Evolutionary conservation across 768 basidiomycete genomes (phyloP), one percentile per base, ranked within the genome.

Genomic region (Trametes gibbosa): DNA sequence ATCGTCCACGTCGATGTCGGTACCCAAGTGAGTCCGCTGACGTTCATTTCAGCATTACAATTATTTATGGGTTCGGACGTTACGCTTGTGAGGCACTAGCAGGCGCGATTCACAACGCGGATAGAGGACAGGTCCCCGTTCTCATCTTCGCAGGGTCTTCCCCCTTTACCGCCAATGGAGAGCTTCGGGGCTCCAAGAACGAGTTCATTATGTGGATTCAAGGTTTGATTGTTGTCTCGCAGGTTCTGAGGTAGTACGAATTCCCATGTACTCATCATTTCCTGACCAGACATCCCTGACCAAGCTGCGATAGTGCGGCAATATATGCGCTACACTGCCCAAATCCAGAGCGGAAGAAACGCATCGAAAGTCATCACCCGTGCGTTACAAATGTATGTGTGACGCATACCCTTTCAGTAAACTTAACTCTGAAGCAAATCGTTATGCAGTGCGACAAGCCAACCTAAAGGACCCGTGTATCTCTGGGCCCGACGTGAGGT

Each of bases 161-260:
- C 0, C 84, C 89, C 0, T 84, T 83, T 65, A 81, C 81, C 34
- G 71, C 70, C 5, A 69, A 81, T 39, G 80, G 80, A 0, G 86
- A 88, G 63, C 74, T 83, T 45, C 81, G 75, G 45, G 89, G 87
- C 0, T 77, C 77, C 0, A 77, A 86, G 63, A 90, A 90, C 62
- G 88, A 89, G 64, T 89, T 83, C 79, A 86, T 87, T 39, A 84
- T 87, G 78, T 87, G 86, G 82, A 58, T 84, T 2, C 86, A 90
- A 76, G 87, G 86, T 83, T n/a, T 62, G 35, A 63, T 24, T 17
- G 14, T 13, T 41, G 0, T 34, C 34, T 1, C 23, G 5, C 46
- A 40, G 6, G 23, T 5, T 21, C 3, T 14, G 5, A 5, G 21
- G 17, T 17, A 21, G 13, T 10, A 12, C 21, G 8, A 23, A 48